Conservation (phyloP, 2,329 filamentous ascomycete genomes). For the Juglanconis oblonga region DNA sequence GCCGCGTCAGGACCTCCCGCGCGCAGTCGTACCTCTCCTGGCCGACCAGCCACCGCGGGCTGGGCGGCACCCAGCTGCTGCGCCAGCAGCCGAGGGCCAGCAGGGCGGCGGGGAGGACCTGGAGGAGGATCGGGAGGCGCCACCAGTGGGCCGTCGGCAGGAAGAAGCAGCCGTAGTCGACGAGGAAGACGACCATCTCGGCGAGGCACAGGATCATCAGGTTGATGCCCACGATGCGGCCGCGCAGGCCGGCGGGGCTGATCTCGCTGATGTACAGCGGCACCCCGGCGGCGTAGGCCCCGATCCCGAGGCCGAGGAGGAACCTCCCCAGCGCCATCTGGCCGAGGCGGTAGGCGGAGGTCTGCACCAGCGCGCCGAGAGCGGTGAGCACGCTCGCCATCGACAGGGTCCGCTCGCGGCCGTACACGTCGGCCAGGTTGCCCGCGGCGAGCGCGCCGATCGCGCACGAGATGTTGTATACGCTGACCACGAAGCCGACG, state of each 20-base stretch:
- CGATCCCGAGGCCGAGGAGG: slow-evolving; percentile 27
- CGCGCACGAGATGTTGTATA: slow-evolving; percentile 30
- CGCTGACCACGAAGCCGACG: slow-evolving; percentile 29
- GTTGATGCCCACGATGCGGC: slow-evolving; percentile 28
- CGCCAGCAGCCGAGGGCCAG: slow-evolving; percentile 21
- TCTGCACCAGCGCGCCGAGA: slow-evolving; percentile 10
- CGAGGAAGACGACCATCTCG: slow-evolving; percentile 30
- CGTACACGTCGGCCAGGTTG: slow-evolving; percentile 25
- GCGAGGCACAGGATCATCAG: slow-evolving; percentile 31
- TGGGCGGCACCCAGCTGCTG: slow-evolving; percentile 19
- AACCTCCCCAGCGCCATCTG: slow-evolving; percentile 27
- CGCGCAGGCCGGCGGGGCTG: slow-evolving; percentile 26
- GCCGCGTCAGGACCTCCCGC: slow-evolving; percentile 18
- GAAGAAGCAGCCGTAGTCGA: slow-evolving; percentile 27
- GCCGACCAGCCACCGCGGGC: slow-evolving; percentile 19
- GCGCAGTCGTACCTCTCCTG: slow-evolving; percentile 21
- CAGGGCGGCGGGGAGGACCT: slow-evolving; percentile 25
- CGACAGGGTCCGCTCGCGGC: slow-evolving; percentile 28
- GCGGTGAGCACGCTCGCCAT: slow-evolving; percentile 22
- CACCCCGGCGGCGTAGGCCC: slow-evolving; percentile 29
- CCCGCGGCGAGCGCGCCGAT: slow-evolving; percentile 28
- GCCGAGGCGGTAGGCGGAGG: background rate
- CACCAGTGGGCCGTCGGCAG: slow-evolving; percentile 29
- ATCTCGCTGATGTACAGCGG: slow-evolving; percentile 31
- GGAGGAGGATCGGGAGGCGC: slow-evolving; percentile 27